Base-by-base conservation (phyloP, 139 green algal genomes). In the Deuterostichococcus epilithicus region DNA sequence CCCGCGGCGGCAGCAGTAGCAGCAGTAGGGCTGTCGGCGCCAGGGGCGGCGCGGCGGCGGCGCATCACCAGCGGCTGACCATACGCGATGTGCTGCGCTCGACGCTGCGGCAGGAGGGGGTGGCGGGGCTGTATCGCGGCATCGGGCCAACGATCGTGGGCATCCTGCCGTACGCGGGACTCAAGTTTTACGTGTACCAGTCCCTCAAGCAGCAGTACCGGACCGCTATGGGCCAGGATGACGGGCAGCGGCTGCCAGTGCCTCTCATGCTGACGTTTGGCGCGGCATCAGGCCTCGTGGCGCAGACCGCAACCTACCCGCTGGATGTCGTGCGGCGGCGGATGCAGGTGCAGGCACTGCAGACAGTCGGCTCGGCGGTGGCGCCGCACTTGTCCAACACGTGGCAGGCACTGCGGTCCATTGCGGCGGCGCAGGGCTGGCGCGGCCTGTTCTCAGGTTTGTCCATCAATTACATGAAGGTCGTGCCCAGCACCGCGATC, bases 131-230 rank as follows among this genome's bases (percentile, higher is more conserved):
- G 72, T 97, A 97, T 77, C 77, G 88, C 36, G 94, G 94, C 28
- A 80, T 97, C 15, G 86, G 85, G 1, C 90, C 94, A 20, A 96
- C 93, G 0, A 67, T 98, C 71, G 78, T 89, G 34, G 94, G 94
- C 37, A 98, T 98, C 78, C 73, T 98, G 68, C 94, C 94, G 0
- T 98, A 98, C 78, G 91, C 94, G 0, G 94, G 94, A 3, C 78
- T 97, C 34, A 97, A 97, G 76, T 98, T 98, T 75, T 98, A 89
- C 52, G 79, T 94, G 3, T 98, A 97, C 81, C 92, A 97, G 79
- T 80, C 81, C 37, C 45, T 97, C 69, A 98, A 98, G 72, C 76
- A 86, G 68, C 45, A 80, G 30, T 78, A 76, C 33, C 38, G 71
- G 34, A 47, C 60, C 47, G 59, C 52, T 63, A 63, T 20, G 28